Evolutionary conservation across 768 basidiomycete species (phyloP).

Genomic region (Russula lepida): DNA sequence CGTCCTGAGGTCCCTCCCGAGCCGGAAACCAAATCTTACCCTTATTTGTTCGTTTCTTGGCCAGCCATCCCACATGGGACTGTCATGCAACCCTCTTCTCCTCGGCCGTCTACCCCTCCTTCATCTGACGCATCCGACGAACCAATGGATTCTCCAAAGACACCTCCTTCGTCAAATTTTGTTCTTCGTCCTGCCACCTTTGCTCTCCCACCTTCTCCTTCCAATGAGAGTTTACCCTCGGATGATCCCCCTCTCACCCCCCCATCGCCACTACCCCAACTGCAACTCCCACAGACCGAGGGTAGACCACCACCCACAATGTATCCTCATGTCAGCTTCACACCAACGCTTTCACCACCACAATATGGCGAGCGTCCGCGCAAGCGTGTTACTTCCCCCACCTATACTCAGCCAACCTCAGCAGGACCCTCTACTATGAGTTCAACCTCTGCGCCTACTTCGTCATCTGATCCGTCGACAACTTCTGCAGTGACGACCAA

Average conservation of each 20-base stretch:
- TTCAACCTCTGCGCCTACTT: neutral
- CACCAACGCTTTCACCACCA: conserved; percentile 5
- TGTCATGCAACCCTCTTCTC: neutral
- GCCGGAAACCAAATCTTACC: neutral
- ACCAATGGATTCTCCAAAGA: neutral
- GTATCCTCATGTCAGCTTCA: conserved; percentile 4
- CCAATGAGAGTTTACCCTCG: neutral
- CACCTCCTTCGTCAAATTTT: neutral
- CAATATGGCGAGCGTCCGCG: neutral
- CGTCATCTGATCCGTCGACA: neutral
- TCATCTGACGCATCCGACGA: neutral
- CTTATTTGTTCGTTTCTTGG: neutral
- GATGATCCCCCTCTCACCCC: neutral
- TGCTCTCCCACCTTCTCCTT: neutral
- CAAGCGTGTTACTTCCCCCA: neutral
- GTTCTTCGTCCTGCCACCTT: conserved; percentile 7
- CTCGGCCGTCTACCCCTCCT: neutral
- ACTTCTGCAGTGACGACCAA: neutral
- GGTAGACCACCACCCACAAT: neutral
- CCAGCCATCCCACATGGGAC: neutral
- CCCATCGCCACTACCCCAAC: neutral
- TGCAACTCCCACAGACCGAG: neutral
- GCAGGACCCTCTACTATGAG: neutral
- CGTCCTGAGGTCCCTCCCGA: neutral
- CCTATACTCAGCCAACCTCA: neutral